Conservation (phyloP, 257 asterid genomes). For the Solanum sejunctum region DNA sequence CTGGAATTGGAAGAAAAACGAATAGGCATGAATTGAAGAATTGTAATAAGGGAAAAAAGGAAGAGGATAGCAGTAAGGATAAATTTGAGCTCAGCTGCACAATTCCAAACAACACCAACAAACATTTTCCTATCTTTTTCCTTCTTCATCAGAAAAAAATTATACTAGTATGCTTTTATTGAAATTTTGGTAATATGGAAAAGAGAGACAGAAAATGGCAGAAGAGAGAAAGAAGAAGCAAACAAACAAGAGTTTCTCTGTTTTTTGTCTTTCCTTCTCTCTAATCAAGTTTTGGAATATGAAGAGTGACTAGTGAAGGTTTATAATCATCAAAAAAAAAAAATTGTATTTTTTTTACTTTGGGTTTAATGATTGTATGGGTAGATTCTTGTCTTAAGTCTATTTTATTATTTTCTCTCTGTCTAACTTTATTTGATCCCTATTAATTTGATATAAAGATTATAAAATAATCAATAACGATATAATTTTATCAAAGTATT, state of each 20-base stretch:
- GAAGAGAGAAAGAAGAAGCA: not conserved
- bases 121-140: constrained; percentile 40
- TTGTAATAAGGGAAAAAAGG: constrained; percentile 43
- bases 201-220: not conserved
- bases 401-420: not conserved
- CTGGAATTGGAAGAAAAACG: constrained; percentile 42
- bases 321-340: too few relatives aligned
- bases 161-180: not conserved
- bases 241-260: not conserved
- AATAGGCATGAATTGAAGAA: constrained; percentile 54
- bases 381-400: not conserved
- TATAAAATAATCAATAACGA: too few relatives aligned
- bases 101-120: constrained; percentile 57
- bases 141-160: not conserved
- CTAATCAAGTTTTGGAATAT: not conserved
- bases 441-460: fast-evolving
- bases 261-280: not conserved
- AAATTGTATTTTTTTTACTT: too few relatives aligned
- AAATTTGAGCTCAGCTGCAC: constrained; percentile 59
- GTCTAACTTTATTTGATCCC: too few relatives aligned
- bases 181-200: not conserved
- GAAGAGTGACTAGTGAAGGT: not conserved
- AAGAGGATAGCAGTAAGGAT: constrained; percentile 48
- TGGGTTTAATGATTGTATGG: not conserved
- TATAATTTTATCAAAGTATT: too few relatives aligned